Percentiles rank a stretch among this genome's conserved stretches.
phyloP scores from a whole-genome alignment of 495 filamentous ascomycete species.

The Penicillium argentinense region DNA sequence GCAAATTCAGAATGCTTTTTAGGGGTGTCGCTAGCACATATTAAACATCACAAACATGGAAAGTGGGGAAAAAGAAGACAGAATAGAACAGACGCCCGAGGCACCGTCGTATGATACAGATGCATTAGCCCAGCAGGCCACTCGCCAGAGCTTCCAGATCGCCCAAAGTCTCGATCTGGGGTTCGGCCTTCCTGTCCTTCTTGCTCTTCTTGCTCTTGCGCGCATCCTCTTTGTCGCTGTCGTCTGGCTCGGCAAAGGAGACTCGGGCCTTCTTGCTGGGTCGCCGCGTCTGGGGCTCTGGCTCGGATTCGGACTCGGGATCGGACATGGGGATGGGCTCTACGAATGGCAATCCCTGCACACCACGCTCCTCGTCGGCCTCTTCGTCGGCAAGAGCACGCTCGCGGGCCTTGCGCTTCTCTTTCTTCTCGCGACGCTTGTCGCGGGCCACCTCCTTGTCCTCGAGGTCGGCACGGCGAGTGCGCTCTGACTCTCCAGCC shows the following conservation, averaged over 20 bases:
- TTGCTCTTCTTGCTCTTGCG: slow-evolving; percentile 47
- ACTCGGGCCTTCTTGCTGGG: slow-evolving; percentile 49
- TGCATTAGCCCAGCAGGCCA: slow-evolving; percentile 63
- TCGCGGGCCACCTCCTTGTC: slow-evolving; percentile 80
- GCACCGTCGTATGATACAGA: not conserved
- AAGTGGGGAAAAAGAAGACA: slow-evolving; percentile 7
- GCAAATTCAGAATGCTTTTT: slow-evolving; percentile 20
- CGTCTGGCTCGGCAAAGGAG: slow-evolving; percentile 31
- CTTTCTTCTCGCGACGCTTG: slow-evolving; percentile 82
- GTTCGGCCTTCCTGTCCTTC: slow-evolving; percentile 35
- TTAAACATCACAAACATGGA: not conserved
- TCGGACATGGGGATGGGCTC: slow-evolving; percentile 19
- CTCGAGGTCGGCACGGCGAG: slow-evolving; percentile 72
- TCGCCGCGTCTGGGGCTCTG: slow-evolving; percentile 20
- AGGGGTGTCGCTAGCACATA: slow-evolving; percentile 15
- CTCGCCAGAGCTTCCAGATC: slow-evolving; percentile 87
- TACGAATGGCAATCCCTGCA: slow-evolving; percentile 44
- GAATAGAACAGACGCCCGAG: slow-evolving; percentile 9
- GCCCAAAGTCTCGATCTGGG: slow-evolving; percentile 78
- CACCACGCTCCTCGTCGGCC: slow-evolving; percentile 40
- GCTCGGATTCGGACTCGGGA: slow-evolving; percentile 34
- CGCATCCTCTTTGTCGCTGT: slow-evolving; percentile 44
- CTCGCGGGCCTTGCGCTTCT: slow-evolving; percentile 80
- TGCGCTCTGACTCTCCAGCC: slow-evolving; percentile 66
- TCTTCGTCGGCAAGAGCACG: slow-evolving; percentile 47